Conservation (phyloP, 768 basidiomycete genomes). For the Podaxis pistillaris region DNA sequence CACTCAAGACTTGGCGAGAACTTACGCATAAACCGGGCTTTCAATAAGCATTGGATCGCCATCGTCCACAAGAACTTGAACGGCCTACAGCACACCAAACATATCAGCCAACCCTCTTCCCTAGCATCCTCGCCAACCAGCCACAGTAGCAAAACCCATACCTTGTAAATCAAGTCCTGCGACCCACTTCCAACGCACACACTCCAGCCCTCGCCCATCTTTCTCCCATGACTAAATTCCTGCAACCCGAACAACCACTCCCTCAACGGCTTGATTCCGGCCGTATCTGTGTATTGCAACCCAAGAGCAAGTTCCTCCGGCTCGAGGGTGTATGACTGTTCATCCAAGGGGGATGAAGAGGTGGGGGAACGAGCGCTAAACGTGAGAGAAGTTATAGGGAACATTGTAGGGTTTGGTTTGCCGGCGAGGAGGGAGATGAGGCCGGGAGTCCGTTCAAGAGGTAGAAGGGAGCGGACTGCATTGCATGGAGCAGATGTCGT, state of each 20-base stretch:
- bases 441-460: constrained; percentile 75
- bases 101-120: background rate
- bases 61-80: constrained; percentile 66
- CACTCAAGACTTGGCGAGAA: constrained; percentile 2
- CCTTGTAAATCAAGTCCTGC: constrained; percentile 90
- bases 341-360: constrained; percentile 33
- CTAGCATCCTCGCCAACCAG: background rate
- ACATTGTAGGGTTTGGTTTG: constrained; percentile 87
- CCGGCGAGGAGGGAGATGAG: constrained; percentile 84
- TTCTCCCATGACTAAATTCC: constrained; percentile 63
- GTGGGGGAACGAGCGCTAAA: constrained; percentile 56
- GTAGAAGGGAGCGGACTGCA: constrained; percentile 68
- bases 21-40: constrained; percentile 75
- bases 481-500: constrained; percentile 1
- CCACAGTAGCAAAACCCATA: constrained; percentile 25
- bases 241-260: constrained; percentile 77
- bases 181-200: constrained; percentile 80
- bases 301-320: constrained; percentile 59
- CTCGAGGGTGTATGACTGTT: constrained; percentile 52
- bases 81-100: constrained; percentile 45
- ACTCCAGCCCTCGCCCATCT: constrained; percentile 65
- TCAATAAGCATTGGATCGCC: constrained; percentile 85
- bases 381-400: constrained; percentile 84
- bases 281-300: constrained; percentile 76
- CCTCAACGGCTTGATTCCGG: constrained; percentile 60